Percentiles rank a stretch among this genome's conserved stretches.
phyloP scores from a whole-genome alignment of 2,329 filamentous ascomycete genomes.

The Ampelomyces quisqualis region DNA sequence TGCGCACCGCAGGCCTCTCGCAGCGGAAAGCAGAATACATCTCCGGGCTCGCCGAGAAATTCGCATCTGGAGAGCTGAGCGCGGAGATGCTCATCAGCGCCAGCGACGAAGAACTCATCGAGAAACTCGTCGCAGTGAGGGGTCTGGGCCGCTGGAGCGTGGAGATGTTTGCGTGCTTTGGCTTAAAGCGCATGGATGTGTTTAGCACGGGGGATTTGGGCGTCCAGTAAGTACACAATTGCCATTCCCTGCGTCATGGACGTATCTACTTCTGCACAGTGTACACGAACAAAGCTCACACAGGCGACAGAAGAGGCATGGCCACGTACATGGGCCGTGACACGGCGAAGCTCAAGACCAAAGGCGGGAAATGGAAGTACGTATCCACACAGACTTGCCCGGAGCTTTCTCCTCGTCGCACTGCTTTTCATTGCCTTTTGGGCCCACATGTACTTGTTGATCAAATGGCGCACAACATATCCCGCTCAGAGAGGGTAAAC shows the following conservation, averaged over 20 bases:
- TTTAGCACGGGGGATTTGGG: constrained; percentile 91
- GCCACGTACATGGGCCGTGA: constrained; percentile 82
- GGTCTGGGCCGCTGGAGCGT: constrained; percentile 89
- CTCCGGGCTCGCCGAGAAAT: constrained; percentile 79
- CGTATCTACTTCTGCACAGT: no score
- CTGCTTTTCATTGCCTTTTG: not conserved
- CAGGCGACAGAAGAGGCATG: constrained; percentile 67
- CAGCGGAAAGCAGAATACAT: constrained; percentile 97
- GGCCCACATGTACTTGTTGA: no score
- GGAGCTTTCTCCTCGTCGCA: not conserved
- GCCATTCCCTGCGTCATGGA: not conserved
- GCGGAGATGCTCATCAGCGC: constrained; percentile 74
- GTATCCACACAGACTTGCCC: constrained; percentile 3
- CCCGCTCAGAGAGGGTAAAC: no score
- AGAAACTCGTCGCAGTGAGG: constrained; percentile 78
- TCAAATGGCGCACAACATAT: no score
- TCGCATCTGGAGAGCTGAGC: constrained; percentile 70
- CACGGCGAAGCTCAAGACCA: constrained; percentile 77
- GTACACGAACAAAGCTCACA: not conserved
- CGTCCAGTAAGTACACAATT: constrained; percentile 64
- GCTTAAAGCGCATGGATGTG: constrained; percentile 90
- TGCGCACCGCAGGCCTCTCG: constrained; percentile 85
- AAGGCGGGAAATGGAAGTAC: constrained; percentile 81
- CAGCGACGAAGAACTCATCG: constrained; percentile 81
- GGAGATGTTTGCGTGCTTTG: constrained; percentile 90